Evolutionary conservation across 2,329 filamentous ascomycete species (phyloP).

Genomic region (Furcasterigmium sp.): DNA sequence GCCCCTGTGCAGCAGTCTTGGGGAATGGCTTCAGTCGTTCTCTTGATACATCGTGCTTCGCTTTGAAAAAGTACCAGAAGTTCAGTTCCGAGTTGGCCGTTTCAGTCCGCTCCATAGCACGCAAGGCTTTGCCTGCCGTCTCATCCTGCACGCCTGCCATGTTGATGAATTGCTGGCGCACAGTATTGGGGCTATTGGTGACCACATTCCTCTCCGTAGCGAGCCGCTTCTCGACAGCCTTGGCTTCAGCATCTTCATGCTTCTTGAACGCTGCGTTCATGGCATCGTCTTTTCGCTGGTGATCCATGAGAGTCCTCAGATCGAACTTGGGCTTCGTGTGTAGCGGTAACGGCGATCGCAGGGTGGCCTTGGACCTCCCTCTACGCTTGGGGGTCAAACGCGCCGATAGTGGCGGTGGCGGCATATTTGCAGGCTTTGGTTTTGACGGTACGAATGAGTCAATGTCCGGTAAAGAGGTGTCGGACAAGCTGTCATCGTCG

Average conservation of each 20-base stretch:
- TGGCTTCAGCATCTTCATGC: constrained; percentile 29
- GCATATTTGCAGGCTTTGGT: background rate
- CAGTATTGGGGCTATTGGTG: constrained; percentile 7
- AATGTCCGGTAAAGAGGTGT: constrained; percentile 53
- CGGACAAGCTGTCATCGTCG: constrained; percentile 57
- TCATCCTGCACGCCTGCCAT: constrained; percentile 23
- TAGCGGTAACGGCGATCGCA: constrained; percentile 42
- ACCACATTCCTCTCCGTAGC: constrained; percentile 6
- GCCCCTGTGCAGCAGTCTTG: constrained; percentile 26
- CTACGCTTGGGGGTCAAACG: no score
- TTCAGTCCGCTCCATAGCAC: constrained; percentile 47
- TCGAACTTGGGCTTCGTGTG: constrained; percentile 57
- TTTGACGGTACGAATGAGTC: constrained; percentile 8
- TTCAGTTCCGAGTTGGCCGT: constrained; percentile 24
- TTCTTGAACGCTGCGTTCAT: constrained; percentile 49
- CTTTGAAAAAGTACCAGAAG: constrained; percentile 47
- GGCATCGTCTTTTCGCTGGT: constrained; percentile 54
- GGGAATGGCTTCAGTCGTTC: constrained; percentile 27
- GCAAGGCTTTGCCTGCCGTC: constrained; percentile 36
- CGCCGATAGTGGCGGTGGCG: background rate
- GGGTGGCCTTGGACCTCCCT: constrained; percentile 6
- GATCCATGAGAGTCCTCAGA: constrained; percentile 54
- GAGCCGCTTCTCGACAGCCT: constrained; percentile 17
- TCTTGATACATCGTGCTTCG: constrained; percentile 20
- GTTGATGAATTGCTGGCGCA: constrained; percentile 11